Evolutionary conservation across 805 yeast genomes (phyloP), one percentile per base, ranked within the genome.

Genomic region (Ogataea naganishii): DNA sequence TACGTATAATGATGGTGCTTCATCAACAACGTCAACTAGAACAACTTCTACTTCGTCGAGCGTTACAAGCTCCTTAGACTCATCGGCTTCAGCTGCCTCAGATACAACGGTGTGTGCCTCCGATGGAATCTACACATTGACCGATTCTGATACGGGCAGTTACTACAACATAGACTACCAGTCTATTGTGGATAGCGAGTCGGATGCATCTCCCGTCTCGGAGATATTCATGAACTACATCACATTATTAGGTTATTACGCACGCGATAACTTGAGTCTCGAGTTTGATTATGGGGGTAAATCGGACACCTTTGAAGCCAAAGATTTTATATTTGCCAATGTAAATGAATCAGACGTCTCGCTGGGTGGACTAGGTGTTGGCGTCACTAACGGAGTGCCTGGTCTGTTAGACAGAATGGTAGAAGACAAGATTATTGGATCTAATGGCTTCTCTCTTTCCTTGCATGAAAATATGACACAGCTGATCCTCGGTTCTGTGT

Each of bases 401-500:
- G 53, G 39, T 40, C 51, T 69, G 23, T 40, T 71, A 14, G 48
- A 57, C 5, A 30, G 43, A 4, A 41, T 70, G 31, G 53, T 42
- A 4, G 36, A 44, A 1, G 30, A 43, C 1, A 54, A 47, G 1
- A 11, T 50, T 5, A 58, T 69, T 17, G 44, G 53, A 19, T 39
- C 66, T 2, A 43, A 61, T 4, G 56, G 71, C 0, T 72, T 63
- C 41, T 70, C 77, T 0, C 38, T 70, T 19, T 62, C 62, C 44
- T 31, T 64, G 11, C 55, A 58, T 8, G 43, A 41, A 4, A 45
- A 43, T 34, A 25, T 30, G 5, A 18, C 45, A 14, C 46, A 44
- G 24, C 34, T 80, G 9, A 46, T 76, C 6, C 56, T 78, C 2
- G 88, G 92, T 8, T 74, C 71, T 3, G 69, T 80, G 4, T 72